Base-by-base conservation (phyloP, 1,284 basidiomycete genomes). In the Moniliella sp. region DNA sequence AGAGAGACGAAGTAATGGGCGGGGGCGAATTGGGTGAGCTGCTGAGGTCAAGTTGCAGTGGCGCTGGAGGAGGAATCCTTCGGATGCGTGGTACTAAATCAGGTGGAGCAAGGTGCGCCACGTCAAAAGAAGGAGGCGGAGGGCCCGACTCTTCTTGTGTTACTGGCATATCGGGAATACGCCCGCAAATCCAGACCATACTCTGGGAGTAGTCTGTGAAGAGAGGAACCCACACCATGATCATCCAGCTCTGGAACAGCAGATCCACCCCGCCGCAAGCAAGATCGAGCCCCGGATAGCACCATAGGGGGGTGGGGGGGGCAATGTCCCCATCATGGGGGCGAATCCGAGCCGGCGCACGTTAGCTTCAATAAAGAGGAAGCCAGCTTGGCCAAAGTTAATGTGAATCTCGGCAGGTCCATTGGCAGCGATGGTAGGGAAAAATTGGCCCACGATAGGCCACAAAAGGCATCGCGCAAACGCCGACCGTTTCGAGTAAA, bases 331-430 rank as follows among this genome's bases (percentile, higher is more conserved):
- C 11, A 82, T 75, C 62, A 82, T 88, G 4, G 84, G 84, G 15
- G 86, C 84, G 21, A 93, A 65, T 14, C 84, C 84, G 86, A 84
- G 93, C 61, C 91, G 91, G 69, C 93, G 93, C 39, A 93, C 86
- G 57, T 93, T 91, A 18, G 84, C 84, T 63, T 93, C 84, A 50
- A 93, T 91, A 51, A 88, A 93, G 23, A 93, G 84, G 54, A 93
- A 93, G 1, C 84, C 84, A 10, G 80, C 76, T 61, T 93, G 84
- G 9, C 84, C 86, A 11, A 93, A 70, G 60, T 93, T 93, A 54
- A 91, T 78, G 51, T 93, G 86, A 2, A 93, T 73, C 36, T 77
- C 84, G 57, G 81, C 86, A 4, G 84, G 78, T 0, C 84, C 83
- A 57, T 86, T 80, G 10, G 84, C 81, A 33, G 84, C 84, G 35